phyloP scores from a whole-genome alignment of 2,329 filamentous ascomycete genomes.

The Ceratocystis cacaofunesta region DNA sequence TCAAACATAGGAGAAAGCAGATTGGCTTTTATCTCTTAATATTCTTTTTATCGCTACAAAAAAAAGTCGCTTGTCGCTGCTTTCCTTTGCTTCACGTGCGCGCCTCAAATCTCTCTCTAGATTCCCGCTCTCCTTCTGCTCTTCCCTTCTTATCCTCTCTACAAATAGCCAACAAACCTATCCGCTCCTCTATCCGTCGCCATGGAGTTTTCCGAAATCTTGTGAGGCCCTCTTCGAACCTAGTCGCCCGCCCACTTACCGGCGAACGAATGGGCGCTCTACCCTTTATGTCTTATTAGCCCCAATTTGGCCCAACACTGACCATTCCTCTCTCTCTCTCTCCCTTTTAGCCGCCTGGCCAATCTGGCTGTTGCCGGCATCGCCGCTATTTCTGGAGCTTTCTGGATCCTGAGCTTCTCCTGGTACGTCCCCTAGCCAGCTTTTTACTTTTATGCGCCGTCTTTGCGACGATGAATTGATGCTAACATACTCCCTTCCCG shows the following conservation, averaged over 20 bases:
- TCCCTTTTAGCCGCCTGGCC: slow-evolving; percentile 60
- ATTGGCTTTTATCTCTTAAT: background rate
- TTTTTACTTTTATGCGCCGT: too few species aligned
- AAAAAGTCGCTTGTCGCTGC: too few species aligned
- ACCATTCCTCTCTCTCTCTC: slow-evolving; percentile 16
- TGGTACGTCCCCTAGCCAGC: slow-evolving; percentile 36
- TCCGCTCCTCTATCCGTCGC: slow-evolving; percentile 21
- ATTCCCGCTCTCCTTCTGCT: background rate
- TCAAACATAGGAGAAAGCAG: background rate
- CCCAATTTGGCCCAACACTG: background rate
- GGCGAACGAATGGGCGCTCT: too few species aligned
- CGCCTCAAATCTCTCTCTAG: too few species aligned
- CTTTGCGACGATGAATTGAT: background rate
- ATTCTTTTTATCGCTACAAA: background rate
- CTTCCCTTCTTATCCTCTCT: background rate
- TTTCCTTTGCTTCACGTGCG: too few species aligned
- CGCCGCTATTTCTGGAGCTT: slow-evolving; percentile 73
- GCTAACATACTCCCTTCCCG: background rate
- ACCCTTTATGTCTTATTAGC: too few species aligned
- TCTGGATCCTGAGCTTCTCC: slow-evolving; percentile 48
- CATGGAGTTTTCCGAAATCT: slow-evolving; percentile 88
- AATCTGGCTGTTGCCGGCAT: slow-evolving; percentile 79
- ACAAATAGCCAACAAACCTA: background rate
- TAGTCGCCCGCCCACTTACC: background rate
- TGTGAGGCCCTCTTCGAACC: slow-evolving; percentile 45